Evolutionary conservation across 306 rosid species (phyloP).

Genomic region (Vigna hirtella): DNA sequence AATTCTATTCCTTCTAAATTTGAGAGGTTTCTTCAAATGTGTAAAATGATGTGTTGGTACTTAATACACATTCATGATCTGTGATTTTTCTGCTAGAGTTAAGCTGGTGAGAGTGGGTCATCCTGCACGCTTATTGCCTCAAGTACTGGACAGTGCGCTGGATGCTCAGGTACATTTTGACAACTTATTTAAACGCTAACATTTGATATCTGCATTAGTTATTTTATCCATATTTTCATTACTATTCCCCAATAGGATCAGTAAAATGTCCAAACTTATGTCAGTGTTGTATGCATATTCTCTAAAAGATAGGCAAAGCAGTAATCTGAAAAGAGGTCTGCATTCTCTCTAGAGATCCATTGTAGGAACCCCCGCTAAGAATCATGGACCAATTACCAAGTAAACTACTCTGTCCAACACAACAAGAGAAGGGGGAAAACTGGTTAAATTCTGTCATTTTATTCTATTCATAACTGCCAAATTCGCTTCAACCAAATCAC

Average conservation of each 20-base stretch:
- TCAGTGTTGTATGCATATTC: constrained; percentile 3
- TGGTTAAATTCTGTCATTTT: background rate
- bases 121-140: constrained; percentile 98
- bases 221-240: background rate
- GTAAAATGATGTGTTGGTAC: constrained; percentile 15
- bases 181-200: constrained; percentile 12
- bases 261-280: background rate
- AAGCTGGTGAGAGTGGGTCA: constrained; percentile 98
- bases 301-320: constrained; percentile 1
- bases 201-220: constrained; percentile 21
- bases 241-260: background rate
- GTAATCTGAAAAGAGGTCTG: constrained; percentile 9
- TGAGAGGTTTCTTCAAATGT: constrained; percentile 25
- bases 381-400: background rate
- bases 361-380: background rate
- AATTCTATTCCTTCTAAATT: no score
- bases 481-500: constrained; percentile 11
- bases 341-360: background rate
- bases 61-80: constrained; percentile 36
- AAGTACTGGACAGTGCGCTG: constrained; percentile 95
- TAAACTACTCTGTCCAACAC: constrained; percentile 5
- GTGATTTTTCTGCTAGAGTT: constrained; percentile 61
- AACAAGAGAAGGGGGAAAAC: background rate
- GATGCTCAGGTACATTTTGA: constrained; percentile 83
- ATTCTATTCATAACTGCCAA: background rate